Conservation (phyloP, 1,284 basidiomycete genomes). For the Fomitopsis schrenkii region DNA sequence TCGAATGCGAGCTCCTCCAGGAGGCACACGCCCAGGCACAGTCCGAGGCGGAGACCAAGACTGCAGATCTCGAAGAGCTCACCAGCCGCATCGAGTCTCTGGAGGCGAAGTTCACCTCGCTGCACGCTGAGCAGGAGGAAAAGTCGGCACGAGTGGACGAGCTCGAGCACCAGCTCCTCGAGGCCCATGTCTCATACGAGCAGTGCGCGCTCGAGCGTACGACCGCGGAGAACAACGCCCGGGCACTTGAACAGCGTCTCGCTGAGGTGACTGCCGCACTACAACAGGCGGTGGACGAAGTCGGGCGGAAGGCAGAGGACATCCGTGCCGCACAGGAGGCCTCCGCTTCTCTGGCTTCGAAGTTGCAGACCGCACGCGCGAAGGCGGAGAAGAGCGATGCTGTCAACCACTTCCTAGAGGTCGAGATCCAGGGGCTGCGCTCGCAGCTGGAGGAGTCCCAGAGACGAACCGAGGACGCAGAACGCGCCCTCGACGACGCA, state of each 20-base stretch:
- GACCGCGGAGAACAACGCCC: not conserved
- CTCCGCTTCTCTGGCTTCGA: not conserved
- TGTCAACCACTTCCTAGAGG: conserved; percentile 1
- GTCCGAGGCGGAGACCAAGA: not conserved
- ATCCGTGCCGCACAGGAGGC: not conserved
- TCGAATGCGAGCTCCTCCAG: not conserved
- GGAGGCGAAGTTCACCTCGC: not conserved
- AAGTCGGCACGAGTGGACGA: not conserved
- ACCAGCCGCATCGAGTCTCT: conserved; percentile 1
- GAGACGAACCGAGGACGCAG: not conserved
- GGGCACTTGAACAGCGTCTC: not conserved
- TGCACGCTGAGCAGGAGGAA: conserved; percentile 3
- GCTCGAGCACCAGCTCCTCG: not conserved
- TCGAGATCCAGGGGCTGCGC: not conserved
- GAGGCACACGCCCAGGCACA: not conserved
- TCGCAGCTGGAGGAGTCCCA: not conserved
- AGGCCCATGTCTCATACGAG: not conserved
- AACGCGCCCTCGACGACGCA: not conserved
- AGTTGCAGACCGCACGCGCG: not conserved
- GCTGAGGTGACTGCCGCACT: not conserved
- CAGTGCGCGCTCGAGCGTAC: not conserved
- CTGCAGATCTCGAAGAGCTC: conserved; percentile 1
- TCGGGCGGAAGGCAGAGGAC: not conserved
- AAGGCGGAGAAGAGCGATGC: not conserved
- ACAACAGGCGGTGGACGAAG: not conserved